Evolutionary conservation across 2,329 filamentous ascomycete genomes (phyloP), one percentile per base, ranked within the genome.

Genomic region (Xylaria sp.): DNA sequence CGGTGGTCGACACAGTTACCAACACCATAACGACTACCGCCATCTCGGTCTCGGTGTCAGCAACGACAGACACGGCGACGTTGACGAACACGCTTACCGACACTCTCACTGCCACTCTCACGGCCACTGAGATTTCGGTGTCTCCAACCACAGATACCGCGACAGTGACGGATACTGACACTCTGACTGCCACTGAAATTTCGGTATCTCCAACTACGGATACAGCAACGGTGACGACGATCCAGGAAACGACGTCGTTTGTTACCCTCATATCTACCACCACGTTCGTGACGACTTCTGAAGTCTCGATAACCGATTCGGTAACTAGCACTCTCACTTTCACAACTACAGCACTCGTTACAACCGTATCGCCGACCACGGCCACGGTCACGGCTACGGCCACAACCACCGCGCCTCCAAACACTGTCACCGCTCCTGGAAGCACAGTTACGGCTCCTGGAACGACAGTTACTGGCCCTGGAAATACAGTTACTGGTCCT

Each of bases 231-330:
- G 66, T 46, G 67, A 64, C 64, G 13, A 52, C 62, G n/a, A 69
- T 64, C 7, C 49, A 61, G 19, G 57, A 61, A 41, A 62, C 52
- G 5, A 64, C 61, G n/a, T 63, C 65, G 16, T 61, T 64, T 18
- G 55, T 69, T 26, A 69, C 67, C 9, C 43, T 63, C 2, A 61
- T 56, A n/a, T 56, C 54, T 16, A 69, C 64, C 13, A 64, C 63
- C 7, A 69, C 66, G 8, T 67, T 65, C 40, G 46, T 66, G 13
- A 68, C 66, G 2, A 51, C 57, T 19, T 66, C 65, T 4, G 64
- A 64, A 43, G 62, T 64, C 39, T 58, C 62, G 13, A 45, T 69
- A 18, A 69, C 67, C n/a, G 64, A 69, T 44, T 69, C 68, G 11
- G 61, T 64, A 39, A 65, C 60, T 55, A 65, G 49, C 63, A 69